Conservation (phyloP, 305 asterid genomes). For the Andrographis paniculata region DNA sequence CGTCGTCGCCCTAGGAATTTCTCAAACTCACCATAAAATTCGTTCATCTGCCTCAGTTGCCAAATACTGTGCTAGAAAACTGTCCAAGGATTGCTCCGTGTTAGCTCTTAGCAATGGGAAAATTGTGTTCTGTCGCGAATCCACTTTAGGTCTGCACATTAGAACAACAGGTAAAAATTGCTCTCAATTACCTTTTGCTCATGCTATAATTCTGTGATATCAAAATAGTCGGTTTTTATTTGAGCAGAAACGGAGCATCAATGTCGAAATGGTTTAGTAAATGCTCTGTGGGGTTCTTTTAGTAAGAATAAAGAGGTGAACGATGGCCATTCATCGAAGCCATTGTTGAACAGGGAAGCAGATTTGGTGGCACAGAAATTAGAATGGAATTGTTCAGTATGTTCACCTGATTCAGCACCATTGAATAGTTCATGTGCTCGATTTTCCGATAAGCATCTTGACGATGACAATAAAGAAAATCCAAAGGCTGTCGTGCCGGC, state of each 20-base stretch:
- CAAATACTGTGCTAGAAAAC: constrained; percentile 72
- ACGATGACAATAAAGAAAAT: constrained; percentile 21
- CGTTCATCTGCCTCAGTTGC: constrained; percentile 79
- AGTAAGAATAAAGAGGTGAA: constrained; percentile 48
- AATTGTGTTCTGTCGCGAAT: constrained; percentile 52
- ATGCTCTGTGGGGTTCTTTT: constrained; percentile 64
- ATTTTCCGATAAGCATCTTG: constrained; percentile 19
- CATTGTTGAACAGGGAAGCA: constrained; percentile 34
- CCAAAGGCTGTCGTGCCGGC: constrained; percentile 55
- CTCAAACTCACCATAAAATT: constrained; percentile 51
- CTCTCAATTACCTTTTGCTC: constrained; percentile 12
- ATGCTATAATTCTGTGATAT: background rate
- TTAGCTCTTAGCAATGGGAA: constrained; percentile 79
- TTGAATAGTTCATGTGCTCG: constrained; percentile 13
- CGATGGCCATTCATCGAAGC: constrained; percentile 24
- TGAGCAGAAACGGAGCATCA: constrained; percentile 51
- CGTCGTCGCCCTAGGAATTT: constrained; percentile 65
- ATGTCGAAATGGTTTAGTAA: constrained; percentile 42
- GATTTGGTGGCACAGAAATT: constrained; percentile 21
- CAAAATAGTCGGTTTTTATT: constrained; percentile 16
- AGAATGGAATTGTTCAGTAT: constrained; percentile 43
- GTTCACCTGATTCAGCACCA: constrained; percentile 25
- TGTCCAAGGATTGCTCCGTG: constrained; percentile 60
- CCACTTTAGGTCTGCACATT: constrained; percentile 31
- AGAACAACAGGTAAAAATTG: constrained; percentile 36